These are phyloP conservation scores for Globisporangium nagaii DNA, from an alignment of 352 stramenopile genomes.

Conservation along the genomic window DNA sequence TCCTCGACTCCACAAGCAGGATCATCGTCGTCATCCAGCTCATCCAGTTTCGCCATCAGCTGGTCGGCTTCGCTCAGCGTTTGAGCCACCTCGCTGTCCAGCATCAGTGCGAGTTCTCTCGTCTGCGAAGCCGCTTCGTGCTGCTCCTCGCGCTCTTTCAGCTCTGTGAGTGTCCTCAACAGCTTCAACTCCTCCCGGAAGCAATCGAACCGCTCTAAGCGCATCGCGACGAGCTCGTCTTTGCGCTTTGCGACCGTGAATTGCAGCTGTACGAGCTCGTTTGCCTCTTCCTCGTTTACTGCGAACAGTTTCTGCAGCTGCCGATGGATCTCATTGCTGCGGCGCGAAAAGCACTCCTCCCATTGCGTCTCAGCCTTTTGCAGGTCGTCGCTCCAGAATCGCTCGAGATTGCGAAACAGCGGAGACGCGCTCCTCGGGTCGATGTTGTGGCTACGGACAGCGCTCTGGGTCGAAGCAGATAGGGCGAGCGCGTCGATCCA, in stretches of 20 bases:
- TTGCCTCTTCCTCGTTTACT: slow-evolving; percentile 29
- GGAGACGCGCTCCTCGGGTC: slow-evolving; percentile 14
- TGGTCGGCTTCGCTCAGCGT: slow-evolving; percentile 8
- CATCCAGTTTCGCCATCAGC: background rate
- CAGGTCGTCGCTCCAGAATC: background rate
- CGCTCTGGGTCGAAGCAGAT: slow-evolving; percentile 9
- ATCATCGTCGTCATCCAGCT: background rate
- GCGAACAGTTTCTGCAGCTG: slow-evolving; percentile 23
- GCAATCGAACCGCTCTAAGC: background rate
- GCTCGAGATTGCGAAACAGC: slow-evolving; percentile 12
- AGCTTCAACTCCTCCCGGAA: slow-evolving; percentile 10
- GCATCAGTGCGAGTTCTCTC: background rate
- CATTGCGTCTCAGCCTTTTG: slow-evolving; percentile 4
- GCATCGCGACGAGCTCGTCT: background rate
- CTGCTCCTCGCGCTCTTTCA: background rate
- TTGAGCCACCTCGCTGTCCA: slow-evolving; percentile 5
- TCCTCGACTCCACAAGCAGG: too few species aligned
- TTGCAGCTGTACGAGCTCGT: slow-evolving; percentile 14
- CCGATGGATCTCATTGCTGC: slow-evolving; percentile 17
- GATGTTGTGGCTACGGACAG: slow-evolving; percentile 21
- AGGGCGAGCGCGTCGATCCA: slow-evolving; percentile 23
- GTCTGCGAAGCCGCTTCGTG: background rate
- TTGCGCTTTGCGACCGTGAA: slow-evolving; percentile 8
- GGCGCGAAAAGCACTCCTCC: slow-evolving; percentile 14
- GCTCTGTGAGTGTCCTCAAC: background rate